Evolutionary conservation across 148 eudicot species (phyloP), one percentile per base, ranked within the genome.

Genomic region (Rheum nobile): DNA sequence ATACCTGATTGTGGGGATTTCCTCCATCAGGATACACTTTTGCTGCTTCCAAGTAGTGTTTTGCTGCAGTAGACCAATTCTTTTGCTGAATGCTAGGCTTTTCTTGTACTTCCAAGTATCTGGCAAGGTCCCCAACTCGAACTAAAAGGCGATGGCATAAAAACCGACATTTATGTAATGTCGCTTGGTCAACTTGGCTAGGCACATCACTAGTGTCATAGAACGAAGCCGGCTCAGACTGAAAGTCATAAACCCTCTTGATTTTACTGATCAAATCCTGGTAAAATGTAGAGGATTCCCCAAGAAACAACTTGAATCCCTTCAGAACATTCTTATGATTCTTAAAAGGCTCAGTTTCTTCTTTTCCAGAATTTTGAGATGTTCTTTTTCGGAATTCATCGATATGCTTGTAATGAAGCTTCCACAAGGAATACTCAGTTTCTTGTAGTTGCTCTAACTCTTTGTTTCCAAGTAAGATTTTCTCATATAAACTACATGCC

Each of bases 1-100:
- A 52, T 83, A 95, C 98, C 96, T 95, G 98, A 84, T 95, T 95
- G 79, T 91, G 98, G 24, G 98, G 93, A 76, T 95, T 95, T 39
- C 98, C 98, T 78, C 98, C 85, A 79, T 87, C 88, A 35, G 98
- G 98, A 80, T 85, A 91, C 76, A 84, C 81, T 42, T 77, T 78
- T 38, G 92, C 79, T 74, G 97, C 88, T 83, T 91, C 88, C 29
- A 91, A 78, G 79, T 95, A 91, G 80, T 79, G 80, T 26, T 75
- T 80, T 46, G 96, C 96, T 68, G 98, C 96, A 77, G 78, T 73
- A 14, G 90, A 86, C 98, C 98, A 91, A 44, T 88, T 87, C 78
- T 54, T 75, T 70, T 81, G 81, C 21, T 75, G 80, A 47, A 37
- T 63, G 47, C 81, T 85, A 6, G 81, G 74, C 59, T 91, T 88